Evolutionary conservation across 352 stramenopile genomes (phyloP), one percentile per base, ranked within the genome.

Genomic region (Saprolegnia parasitica): DNA sequence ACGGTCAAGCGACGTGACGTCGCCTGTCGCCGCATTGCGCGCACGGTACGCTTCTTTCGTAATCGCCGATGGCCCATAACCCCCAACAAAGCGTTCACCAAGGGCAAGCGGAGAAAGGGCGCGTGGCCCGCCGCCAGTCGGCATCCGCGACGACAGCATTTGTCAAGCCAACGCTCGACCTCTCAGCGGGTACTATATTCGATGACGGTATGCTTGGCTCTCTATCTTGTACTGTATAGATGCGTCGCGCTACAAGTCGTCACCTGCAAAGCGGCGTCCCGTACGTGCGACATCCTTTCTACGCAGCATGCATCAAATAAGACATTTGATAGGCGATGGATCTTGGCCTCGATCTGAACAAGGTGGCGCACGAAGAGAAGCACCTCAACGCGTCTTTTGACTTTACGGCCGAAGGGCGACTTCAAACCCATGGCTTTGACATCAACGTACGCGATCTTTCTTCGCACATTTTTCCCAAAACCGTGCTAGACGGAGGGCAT

Each of bases 361-460:
- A 87, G 55, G 74, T 89, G 0, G 87, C 86, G 67, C 80, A 78
- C 52, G 82, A 90, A 37, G 79, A 84, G 42, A 80, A 79, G 37
- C 74, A 75, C 0, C 74, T 91, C 13, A 80, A 80, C 24, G 82
- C 83, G 8, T 91, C 83, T 0, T 93, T 91, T 74, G 86, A 93
- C 67, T 93, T 93, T 49, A 89, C 86, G 5, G 84, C 83, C 0
- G 84, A 86, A 35, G 86, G 86, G 2, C 65, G 82, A 46, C 68
- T 93, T 23, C 83, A 93, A 62, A 91, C 86, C 1, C 86, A 93
- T 72, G 86, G 86, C 50, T 93, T 93, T 56, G 86, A 93, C 73
- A 93, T 93, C 73, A 84, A 90, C 65, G 86, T 91, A 74, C 64
- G 80, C 23, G 24, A 35, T 13, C 52, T 26, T 0, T 50, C 18